Evolutionary conservation across 1,284 basidiomycete species (phyloP).

Genomic region (Heterobasidion occidentale): DNA sequence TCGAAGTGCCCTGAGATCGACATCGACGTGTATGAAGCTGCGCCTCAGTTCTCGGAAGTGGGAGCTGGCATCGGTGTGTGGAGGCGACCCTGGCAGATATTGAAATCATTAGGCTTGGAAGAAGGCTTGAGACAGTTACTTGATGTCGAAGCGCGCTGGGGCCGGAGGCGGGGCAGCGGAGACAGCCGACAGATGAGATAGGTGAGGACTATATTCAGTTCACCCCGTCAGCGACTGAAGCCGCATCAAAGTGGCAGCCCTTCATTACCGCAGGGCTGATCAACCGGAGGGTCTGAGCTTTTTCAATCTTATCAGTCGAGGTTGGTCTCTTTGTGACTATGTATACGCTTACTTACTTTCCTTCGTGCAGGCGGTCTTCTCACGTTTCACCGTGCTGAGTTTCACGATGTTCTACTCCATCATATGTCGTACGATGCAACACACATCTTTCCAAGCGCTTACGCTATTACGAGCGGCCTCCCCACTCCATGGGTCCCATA

Average conservation of each 20-base stretch:
- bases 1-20: constrained; percentile 21
- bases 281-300: constrained; percentile 22
- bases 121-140: constrained; percentile 13
- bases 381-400: constrained; percentile 35
- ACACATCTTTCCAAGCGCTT: constrained; percentile 31
- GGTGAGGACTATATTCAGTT: no score
- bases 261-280: constrained; percentile 25
- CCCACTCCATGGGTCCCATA: constrained; percentile 15
- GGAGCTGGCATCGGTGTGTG: constrained; percentile 29
- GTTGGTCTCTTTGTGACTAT: constrained; percentile 12
- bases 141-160: no score
- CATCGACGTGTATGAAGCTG: constrained; percentile 32
- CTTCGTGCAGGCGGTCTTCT: constrained; percentile 27
- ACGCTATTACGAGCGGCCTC: constrained; percentile 24
- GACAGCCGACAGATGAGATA: no score
- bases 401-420: constrained; percentile 31
- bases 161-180: no score
- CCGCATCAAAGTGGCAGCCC: constrained; percentile 16
- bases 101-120: constrained; percentile 22
- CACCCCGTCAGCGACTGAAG: no score
- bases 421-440: constrained; percentile 22
- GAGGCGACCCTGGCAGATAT: constrained; percentile 23
- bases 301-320: constrained; percentile 20
- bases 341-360: background rate
- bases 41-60: constrained; percentile 23